Evolutionary conservation across 148 eudicot genomes (phyloP), one percentile per base, ranked within the genome.

Genomic region (Bassia scoparia): DNA sequence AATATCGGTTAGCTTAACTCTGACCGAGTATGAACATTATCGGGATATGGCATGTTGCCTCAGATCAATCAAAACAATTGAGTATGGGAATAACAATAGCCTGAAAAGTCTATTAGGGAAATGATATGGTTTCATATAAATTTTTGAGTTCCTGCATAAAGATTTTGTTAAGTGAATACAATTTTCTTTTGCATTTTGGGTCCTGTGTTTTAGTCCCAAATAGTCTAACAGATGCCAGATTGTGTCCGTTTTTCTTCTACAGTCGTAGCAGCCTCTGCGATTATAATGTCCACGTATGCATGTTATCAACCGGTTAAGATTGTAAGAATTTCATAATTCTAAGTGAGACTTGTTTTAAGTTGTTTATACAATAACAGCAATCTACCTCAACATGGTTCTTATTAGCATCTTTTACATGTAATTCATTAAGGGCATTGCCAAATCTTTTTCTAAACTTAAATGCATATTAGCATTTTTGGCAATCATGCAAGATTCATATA

Each of bases 271-370:
- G 23, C 34, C 70, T 71, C 79, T 29, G 84, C 82, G 54, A 74
- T 82, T 30, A 41, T 82, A 34, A 78, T 82, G 85, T 27, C 85
- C 20, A 77, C 82, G 4, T 82, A 82, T 68, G 82, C 77, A 33
- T 77, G 82, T 78, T 44, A 82, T 82, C 9, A 75, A 44, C n/a
- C 85, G 80, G 48, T 82, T 82, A 76, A 75, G 84, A 26, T 75
- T 52, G 49, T 63, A 37, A 35, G 0, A 52, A 27, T 59, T 37
- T 24, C 46, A 70, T 70, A 17, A n/a, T 41, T n/a, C 15, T 35
- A 6, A 0, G 63, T 70, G 48, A 54, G 23, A 0, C 7, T 70
- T 50, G 18, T 70, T n/a, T n/a, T n/a, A n/a, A n/a, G n/a, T n/a
- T n/a, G n/a, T n/a, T n/a, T n/a, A n/a, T n/a, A n/a, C n/a, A n/a